A percentile compares a stretch with the other conserved stretches of the same genome.
Conservation (phyloP, 2,329 filamentous ascomycete genomes). For the Talaromyces marneffei region DNA sequence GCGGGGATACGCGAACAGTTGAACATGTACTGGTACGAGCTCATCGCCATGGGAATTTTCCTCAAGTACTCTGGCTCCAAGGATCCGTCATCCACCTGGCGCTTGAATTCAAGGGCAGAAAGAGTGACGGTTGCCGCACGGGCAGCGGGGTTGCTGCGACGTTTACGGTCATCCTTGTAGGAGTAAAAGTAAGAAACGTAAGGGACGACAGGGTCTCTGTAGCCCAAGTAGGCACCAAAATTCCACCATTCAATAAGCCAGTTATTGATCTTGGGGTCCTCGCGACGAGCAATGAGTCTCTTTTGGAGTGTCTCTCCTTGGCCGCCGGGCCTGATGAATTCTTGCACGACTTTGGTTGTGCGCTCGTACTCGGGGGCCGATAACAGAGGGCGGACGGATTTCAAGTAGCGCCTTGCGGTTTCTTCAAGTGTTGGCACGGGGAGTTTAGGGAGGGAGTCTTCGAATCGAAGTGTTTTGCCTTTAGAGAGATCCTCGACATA, state of each 20-base stretch:
- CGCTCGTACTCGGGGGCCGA: slow-evolving; percentile 53
- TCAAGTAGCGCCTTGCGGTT: slow-evolving; percentile 59
- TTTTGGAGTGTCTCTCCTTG: slow-evolving; percentile 80
- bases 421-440: slow-evolving; percentile 61
- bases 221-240: slow-evolving; percentile 81
- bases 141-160: slow-evolving; percentile 83
- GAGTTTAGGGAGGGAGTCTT: slow-evolving; percentile 58
- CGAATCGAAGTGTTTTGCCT: slow-evolving; percentile 60
- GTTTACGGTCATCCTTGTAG: slow-evolving; percentile 83
- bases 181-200: slow-evolving; percentile 99
- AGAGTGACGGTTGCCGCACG: slow-evolving; percentile 86
- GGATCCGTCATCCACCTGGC: slow-evolving; percentile 72
- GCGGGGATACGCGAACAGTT: slow-evolving; percentile 82
- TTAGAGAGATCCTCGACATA: slow-evolving; percentile 61
- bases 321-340: slow-evolving; percentile 83
- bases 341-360: slow-evolving; percentile 73
- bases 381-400: slow-evolving; percentile 60
- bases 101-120: slow-evolving; percentile 87
- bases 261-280: slow-evolving; percentile 77
- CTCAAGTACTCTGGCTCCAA: slow-evolving; percentile 99
- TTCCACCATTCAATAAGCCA: slow-evolving; percentile 99
- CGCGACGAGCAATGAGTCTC: slow-evolving; percentile 70
- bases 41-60: slow-evolving; percentile 95
- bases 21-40: slow-evolving; percentile 99
- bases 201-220: slow-evolving; percentile 91